Conservation (phyloP, 495 filamentous ascomycete genomes). For the Penicillium odoratum region DNA sequence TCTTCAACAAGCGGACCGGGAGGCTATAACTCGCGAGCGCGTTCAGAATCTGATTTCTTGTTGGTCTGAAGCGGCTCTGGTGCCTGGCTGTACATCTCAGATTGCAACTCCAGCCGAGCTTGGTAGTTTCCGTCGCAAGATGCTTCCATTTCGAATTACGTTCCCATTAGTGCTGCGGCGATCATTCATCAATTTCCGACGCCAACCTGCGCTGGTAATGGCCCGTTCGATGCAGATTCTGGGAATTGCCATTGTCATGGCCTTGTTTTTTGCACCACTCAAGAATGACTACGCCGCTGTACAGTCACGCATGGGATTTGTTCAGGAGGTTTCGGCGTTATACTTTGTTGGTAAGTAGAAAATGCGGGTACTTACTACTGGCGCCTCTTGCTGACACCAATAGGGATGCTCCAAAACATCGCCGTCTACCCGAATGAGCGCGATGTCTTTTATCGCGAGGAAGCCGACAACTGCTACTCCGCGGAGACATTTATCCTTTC, state of each 20-base stretch:
- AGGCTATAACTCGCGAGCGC: conserved; percentile 57
- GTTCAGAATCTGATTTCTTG: conserved; percentile 56
- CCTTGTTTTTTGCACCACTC: conserved; percentile 71
- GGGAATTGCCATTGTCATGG: conserved; percentile 63
- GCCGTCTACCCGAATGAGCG: conserved; percentile 68
- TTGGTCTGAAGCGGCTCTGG: conserved; percentile 30
- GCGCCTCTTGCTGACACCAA: neutral
- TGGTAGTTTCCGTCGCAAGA: conserved; percentile 60
- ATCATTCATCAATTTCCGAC: conserved; percentile 63
- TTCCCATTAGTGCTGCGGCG: conserved; percentile 65
- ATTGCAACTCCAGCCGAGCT: conserved; percentile 69
- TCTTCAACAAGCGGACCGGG: conserved; percentile 59
- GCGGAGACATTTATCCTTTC: conserved; percentile 65
- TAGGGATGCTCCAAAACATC: conserved; percentile 77
- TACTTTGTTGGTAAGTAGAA: conserved; percentile 69
- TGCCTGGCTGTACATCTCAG: conserved; percentile 30
- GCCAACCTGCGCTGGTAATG: conserved; percentile 62
- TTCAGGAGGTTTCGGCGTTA: conserved; percentile 67
- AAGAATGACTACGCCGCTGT: conserved; percentile 65
- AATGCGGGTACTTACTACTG: conserved; percentile 1
- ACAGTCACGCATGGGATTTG: conserved; percentile 69
- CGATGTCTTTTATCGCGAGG: conserved; percentile 69
- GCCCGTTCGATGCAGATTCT: conserved; percentile 68
- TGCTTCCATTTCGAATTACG: conserved; percentile 58
- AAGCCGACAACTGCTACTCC: conserved; percentile 66